Conservation (phyloP, 2,329 filamentous ascomycete species). For the Calonectria ilicicola region DNA sequence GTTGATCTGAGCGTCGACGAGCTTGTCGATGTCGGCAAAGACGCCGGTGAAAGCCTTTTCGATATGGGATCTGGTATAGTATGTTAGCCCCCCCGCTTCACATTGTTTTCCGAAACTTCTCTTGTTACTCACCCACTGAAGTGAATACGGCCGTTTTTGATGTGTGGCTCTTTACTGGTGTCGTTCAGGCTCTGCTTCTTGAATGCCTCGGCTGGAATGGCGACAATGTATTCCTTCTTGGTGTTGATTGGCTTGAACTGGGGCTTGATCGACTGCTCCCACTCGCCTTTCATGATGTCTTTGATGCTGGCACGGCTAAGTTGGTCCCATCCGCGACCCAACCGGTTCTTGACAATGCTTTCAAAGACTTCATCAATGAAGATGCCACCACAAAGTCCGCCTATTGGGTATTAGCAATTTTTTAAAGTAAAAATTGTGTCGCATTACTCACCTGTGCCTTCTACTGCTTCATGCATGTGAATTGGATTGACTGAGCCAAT, state of each 20-base stretch:
- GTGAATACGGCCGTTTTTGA: slow-evolving; percentile 16
- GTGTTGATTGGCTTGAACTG: slow-evolving; percentile 14
- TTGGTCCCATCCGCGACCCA: slow-evolving; percentile 9
- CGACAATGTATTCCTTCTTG: slow-evolving; percentile 25
- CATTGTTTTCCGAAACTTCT: too few species aligned
- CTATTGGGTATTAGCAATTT: not conserved
- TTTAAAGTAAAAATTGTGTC: too few species aligned
- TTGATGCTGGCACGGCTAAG: slow-evolving; percentile 16
- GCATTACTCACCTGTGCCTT: slow-evolving; percentile 9
- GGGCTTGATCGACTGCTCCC: slow-evolving; percentile 23
- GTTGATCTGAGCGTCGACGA: slow-evolving; percentile 1
- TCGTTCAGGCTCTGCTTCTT: not conserved
- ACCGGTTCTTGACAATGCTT: not conserved
- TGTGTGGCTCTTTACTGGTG: not conserved
- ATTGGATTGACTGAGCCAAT: slow-evolving; percentile 9
- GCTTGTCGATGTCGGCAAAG: not conserved
- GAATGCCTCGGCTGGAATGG: slow-evolving; percentile 18
- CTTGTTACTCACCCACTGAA: not conserved
- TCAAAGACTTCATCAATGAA: slow-evolving; percentile 25
- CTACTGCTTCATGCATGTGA: slow-evolving; percentile 19
- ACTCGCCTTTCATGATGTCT: slow-evolving; percentile 20
- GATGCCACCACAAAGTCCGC: slow-evolving; percentile 25
- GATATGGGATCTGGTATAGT: not conserved
- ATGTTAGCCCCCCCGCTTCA: not conserved
- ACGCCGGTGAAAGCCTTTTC: not conserved